A percentile compares a stretch with the other conserved stretches of the same genome.
Conservation (phyloP, 768 basidiomycete species). For the Lactarius akahatsu region DNA sequence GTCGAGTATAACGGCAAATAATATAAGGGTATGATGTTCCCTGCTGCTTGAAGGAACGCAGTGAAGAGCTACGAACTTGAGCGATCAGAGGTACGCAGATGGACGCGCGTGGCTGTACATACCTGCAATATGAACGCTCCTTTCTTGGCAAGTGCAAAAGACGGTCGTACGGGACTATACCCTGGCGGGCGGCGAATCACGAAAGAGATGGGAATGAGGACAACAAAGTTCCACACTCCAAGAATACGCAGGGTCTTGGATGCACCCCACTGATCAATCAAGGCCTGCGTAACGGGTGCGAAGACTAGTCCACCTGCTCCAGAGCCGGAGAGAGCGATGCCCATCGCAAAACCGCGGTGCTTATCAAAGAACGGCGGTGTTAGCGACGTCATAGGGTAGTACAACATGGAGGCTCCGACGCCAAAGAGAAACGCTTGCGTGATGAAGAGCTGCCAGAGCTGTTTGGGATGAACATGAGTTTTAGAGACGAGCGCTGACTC, state of each 20-base stretch:
- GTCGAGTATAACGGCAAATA: conserved; percentile 45
- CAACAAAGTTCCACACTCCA: conserved; percentile 42
- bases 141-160: conserved; percentile 40
- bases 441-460: conserved; percentile 47
- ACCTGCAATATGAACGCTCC: conserved; percentile 47
- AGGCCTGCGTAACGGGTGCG: conserved; percentile 40
- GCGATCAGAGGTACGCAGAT: not conserved
- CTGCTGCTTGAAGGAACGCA: conserved; percentile 45
- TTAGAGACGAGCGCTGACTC: not conserved
- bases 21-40: conserved; percentile 46
- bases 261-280: conserved; percentile 40
- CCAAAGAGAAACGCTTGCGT: conserved; percentile 46
- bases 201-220: conserved; percentile 40
- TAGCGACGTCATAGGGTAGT: conserved; percentile 45
- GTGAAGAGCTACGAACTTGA: conserved; percentile 37
- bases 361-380: conserved; percentile 45
- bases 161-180: conserved; percentile 33
- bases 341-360: conserved; percentile 48
- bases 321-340: conserved; percentile 42
- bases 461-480: not conserved
- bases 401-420: conserved; percentile 45
- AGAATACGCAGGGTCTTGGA: conserved; percentile 42
- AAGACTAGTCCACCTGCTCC: conserved; percentile 47
- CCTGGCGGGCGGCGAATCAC: conserved; percentile 37
- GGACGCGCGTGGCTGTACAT: not conserved